phyloP scores from a whole-genome alignment of 805 yeast genomes.

The Kodamaea kakaduensis region DNA sequence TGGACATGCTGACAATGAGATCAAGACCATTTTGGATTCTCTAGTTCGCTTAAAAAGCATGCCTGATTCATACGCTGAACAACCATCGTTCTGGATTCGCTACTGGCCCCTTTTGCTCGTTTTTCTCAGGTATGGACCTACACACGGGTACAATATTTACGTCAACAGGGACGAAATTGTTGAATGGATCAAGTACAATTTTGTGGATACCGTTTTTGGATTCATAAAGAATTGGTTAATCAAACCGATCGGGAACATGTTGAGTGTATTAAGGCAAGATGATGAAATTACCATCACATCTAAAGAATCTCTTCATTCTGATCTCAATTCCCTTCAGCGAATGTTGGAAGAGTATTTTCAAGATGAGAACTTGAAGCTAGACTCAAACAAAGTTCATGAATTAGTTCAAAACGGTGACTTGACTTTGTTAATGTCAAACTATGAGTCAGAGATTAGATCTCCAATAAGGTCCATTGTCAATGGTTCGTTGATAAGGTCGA shows the following conservation, averaged over 20 bases:
- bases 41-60: constrained; percentile 4
- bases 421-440: constrained; percentile 72
- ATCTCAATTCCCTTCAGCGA: constrained; percentile 73
- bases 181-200: constrained; percentile 53
- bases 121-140: constrained; percentile 50
- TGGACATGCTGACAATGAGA: constrained; percentile 1
- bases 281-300: constrained; percentile 75
- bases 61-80: constrained; percentile 4
- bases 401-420: constrained; percentile 71
- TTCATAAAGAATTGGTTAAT: constrained; percentile 82
- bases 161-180: constrained; percentile 50
- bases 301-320: constrained; percentile 73
- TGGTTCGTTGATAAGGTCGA: constrained; percentile 72
- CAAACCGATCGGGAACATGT: constrained; percentile 66
- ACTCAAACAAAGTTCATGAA: constrained; percentile 32
- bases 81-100: constrained; percentile 43
- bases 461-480: constrained; percentile 62
- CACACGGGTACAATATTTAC: constrained; percentile 39
- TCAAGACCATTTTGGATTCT: constrained; percentile 2
- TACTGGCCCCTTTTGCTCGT: constrained; percentile 63
- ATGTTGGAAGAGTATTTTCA: constrained; percentile 76
- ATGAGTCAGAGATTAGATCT: constrained; percentile 67
- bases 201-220: constrained; percentile 61
- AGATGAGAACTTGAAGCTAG: constrained; percentile 22
- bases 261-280: constrained; percentile 82